Evolutionary conservation across 1,284 basidiomycete genomes (phyloP), one percentile per base, ranked within the genome.

Genomic region (Heimioporus retisporus): DNA sequence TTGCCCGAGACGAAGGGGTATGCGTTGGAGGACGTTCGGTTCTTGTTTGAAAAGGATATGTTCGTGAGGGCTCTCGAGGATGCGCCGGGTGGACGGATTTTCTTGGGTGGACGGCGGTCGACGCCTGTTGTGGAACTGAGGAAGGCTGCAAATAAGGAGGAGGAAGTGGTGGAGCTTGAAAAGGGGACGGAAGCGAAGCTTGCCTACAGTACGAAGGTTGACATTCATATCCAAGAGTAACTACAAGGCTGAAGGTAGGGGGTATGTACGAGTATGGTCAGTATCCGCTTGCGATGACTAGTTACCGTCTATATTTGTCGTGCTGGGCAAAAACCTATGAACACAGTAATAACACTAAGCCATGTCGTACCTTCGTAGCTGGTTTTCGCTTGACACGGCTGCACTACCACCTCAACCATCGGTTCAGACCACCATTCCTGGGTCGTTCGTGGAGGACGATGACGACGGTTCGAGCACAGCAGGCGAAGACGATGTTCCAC

Each of bases 401-500:
- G 53, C 60, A 16, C 60, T 61, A 42, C 55, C 40, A 4, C 46
- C 53, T n/a, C 25, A 54, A 16, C 56, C 16, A 46, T 21, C 60
- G 15, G 50, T 64, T 19, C 54, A 46, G 3, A 18, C 19, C 8
- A 51, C 73, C 1, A 61, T 77, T 28, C 75, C 76, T 19, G 75
- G 77, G 11, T 67, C 75, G 15, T 69, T 72, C 57, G 56, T 48
- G 19, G 86, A 85, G 6, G 86, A 86, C 21, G 85, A 85, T 6
- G 86, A 86, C 21, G 84, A 86, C 58, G 86, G 85, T 42, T 84
- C 85, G 6, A 86, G 84, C 64, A 87, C 85, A 1, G 89, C 90
- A 71, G 85, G 86, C 55, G 87, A 91, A 67, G 86, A 91, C 67
- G 92, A 96, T 72, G 76, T 79, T 4, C 91, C 95, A 2, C 96